These are phyloP conservation scores for Pneumocystis carinii DNA, from an alignment of 1,139 yeast genomes.

Conservation along the genomic window DNA sequence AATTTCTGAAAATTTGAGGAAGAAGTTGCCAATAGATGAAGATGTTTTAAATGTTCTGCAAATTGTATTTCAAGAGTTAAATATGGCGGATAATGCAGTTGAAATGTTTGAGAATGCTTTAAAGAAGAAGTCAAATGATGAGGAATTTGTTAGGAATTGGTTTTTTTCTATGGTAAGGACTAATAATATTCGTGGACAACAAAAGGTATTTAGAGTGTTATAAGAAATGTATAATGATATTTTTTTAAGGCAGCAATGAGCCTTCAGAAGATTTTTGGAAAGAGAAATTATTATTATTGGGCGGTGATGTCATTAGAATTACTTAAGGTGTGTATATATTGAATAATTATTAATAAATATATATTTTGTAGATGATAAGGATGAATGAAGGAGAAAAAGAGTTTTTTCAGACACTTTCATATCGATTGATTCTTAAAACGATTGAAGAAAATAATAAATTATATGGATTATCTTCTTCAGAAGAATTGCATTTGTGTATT, in stretches of 20 bases:
- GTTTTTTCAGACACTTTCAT: background rate
- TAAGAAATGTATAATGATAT: background rate
- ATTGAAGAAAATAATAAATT: background rate
- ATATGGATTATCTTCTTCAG: slow-evolving; percentile 2
- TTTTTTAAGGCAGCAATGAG: background rate
- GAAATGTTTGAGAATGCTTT: background rate
- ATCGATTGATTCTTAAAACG: background rate
- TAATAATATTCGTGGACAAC: background rate
- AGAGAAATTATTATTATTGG: background rate
- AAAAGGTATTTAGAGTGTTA: background rate
- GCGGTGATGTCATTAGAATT: background rate
- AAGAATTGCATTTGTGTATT: slow-evolving; percentile 11
- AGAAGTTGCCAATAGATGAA: background rate
- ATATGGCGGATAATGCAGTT: background rate
- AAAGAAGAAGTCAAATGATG: background rate
- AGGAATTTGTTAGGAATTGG: background rate
- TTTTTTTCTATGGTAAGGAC: slow-evolving; percentile 1
- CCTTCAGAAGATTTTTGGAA: background rate
- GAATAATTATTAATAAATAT: background rate
- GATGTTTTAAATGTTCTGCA: slow-evolving; percentile 1
- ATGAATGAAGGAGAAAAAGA: background rate
- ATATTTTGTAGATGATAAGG: background rate
- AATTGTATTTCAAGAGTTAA: background rate
- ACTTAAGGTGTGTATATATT: background rate
- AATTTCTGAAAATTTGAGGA: background rate